These are phyloP conservation scores for Raphidocelis subcapitata DNA, from an alignment of 139 green algal species.

Conservation along the genomic window DNA sequence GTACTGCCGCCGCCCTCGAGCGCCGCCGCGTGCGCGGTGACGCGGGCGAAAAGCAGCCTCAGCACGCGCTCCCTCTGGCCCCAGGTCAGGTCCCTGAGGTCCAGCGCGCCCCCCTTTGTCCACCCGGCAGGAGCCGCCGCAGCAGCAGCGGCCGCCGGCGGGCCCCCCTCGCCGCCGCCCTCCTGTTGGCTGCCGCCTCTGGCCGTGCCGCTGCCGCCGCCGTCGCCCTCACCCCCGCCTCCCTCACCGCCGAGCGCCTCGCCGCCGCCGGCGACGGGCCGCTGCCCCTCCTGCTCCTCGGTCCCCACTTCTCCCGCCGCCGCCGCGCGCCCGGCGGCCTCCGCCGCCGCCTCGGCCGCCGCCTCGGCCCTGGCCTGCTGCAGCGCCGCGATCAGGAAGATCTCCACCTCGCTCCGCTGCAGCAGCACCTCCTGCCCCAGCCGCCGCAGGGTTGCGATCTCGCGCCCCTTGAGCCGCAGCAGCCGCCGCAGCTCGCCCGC, in stretches of 20 bases:
- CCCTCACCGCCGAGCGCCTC: not conserved
- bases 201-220: not conserved
- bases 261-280: too few species aligned
- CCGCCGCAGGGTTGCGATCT: constrained; percentile 76
- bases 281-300: too few species aligned
- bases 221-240: not conserved
- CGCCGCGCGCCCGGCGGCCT: too few species aligned
- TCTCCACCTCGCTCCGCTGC: constrained; percentile 84
- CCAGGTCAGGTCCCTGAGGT: constrained; percentile 80
- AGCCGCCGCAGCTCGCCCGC: constrained; percentile 55
- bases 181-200: not conserved
- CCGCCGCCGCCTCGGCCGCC: too few species aligned
- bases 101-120: constrained; percentile 27
- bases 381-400: constrained; percentile 85
- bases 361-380: constrained; percentile 44
- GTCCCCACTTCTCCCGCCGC: too few species aligned
- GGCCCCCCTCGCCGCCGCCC: not conserved
- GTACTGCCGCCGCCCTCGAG: not conserved
- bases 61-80: constrained; percentile 83
- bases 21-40: constrained; percentile 54
- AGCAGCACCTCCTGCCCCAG: constrained; percentile 81
- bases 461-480: constrained; percentile 68
- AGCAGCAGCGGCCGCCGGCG: too few species aligned
- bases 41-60: constrained; percentile 80
- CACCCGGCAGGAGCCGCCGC: not conserved